Base-by-base conservation (phyloP, 805 yeast species). In the Isabelozyma gotoi region DNA sequence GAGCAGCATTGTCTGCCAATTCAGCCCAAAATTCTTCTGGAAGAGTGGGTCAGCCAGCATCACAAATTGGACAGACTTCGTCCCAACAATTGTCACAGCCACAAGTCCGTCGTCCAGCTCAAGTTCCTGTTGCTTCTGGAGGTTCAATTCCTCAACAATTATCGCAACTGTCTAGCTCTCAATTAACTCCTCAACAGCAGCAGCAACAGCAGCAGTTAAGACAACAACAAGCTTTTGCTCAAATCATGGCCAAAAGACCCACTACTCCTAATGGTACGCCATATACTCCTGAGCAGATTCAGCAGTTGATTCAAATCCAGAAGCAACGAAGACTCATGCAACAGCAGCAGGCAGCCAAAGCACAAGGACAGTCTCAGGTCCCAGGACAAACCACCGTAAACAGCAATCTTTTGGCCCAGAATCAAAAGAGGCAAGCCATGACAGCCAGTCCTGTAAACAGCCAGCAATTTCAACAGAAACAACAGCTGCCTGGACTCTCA, bases 241-340 rank as follows among this genome's bases (percentile, higher is more conserved):
- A 17, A 24, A 16, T 12, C n/a, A 41, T 47, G 42, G 52, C 43
- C 39, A 63, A 63, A 41, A 49, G 72, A 29, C 71, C 81, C 4
- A 68, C 78, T 0, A 68, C 76, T 1, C 77, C 84, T 7, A 77
- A 77, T 53, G 83, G 82, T 3, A 71, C 79, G 0, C 81, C 81
- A 7, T 77, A 78, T 44, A 78, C 84, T 0, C 74, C 76, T 7
- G 86, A 81, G 45, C 88, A 82, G 50, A 60, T 81, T 11, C 85
- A 81, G 52, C 81, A 78, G 48, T 55, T 81, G 37, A 60, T 80
- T 37, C 82, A 77, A 42, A 50, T 76, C 27, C 80, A 77, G 53
- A 74, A 76, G 44, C 81, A 77, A 47, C 63, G 80, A 39, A 64
- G 77, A 43, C 47, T 76, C 49, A 59, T 73, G 63, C 80, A 74